Conservation (phyloP, 192 early-diverging fungal species). For the Entomortierella parvispora region DNA sequence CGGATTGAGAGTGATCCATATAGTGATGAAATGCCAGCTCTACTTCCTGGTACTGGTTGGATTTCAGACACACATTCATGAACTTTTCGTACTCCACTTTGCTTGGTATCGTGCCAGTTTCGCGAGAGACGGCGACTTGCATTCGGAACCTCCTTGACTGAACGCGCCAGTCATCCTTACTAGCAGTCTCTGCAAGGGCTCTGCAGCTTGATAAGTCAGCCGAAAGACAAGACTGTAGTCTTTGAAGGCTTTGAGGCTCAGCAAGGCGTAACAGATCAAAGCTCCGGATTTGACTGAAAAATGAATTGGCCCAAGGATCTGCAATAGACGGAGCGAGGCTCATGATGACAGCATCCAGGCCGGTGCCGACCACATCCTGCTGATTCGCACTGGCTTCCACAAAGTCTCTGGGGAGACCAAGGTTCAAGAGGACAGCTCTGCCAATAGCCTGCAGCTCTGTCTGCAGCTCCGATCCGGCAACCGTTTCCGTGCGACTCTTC, state of each 20-base stretch:
- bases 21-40: constrained; percentile 41
- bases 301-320: background rate
- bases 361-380: constrained; percentile 30
- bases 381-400: constrained; percentile 22
- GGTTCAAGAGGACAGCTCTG: constrained; percentile 1
- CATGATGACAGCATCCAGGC: constrained; percentile 15
- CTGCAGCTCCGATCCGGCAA: constrained; percentile 9
- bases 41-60: constrained; percentile 14
- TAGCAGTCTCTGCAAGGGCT: no score
- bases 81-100: constrained; percentile 22
- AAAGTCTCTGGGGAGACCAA: constrained; percentile 12
- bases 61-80: constrained; percentile 25
- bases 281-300: background rate
- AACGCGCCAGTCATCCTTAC: constrained; percentile 18
- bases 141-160: constrained; percentile 37
- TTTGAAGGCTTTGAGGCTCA: background rate
- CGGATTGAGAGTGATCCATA: constrained; percentile 13
- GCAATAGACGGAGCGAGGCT: background rate
- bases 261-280: background rate
- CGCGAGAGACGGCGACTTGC: constrained; percentile 21
- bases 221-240: background rate
- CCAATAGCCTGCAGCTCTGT: constrained; percentile 18
- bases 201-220: no score
- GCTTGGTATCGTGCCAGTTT: constrained; percentile 8
- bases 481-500: background rate